A percentile compares a stretch with the other conserved stretches of the same genome.
Evolutionary conservation across 257 asterid genomes (phyloP).

Genomic region (Jasminum sambac): DNA sequence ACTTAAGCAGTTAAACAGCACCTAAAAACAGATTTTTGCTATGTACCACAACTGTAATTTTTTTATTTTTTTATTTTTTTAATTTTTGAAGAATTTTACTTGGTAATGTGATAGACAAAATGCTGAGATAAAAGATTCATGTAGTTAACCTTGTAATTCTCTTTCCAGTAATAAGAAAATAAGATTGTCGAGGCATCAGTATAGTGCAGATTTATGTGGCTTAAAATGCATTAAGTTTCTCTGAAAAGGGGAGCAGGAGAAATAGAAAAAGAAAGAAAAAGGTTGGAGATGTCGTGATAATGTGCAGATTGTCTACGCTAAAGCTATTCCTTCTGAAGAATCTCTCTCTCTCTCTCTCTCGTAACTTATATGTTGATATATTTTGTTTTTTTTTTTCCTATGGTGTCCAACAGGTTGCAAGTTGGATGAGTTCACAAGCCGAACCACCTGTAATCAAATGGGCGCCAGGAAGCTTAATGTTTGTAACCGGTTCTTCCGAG

Average conservation of each 20-base stretch:
- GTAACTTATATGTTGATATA: not conserved
- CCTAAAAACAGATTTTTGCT: not conserved
- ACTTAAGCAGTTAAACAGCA: not conserved
- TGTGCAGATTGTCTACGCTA: not conserved
- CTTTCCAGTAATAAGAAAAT: not conserved
- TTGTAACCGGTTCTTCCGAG: constrained; percentile 94
- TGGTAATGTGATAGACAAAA: not conserved
- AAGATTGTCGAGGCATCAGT: not conserved
- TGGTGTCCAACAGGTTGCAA: constrained; percentile 60
- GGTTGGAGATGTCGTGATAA: not conserved
- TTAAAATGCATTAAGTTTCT: not conserved
- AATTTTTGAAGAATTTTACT: not conserved
- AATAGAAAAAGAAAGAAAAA: no score
- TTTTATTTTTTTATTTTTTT: no score
- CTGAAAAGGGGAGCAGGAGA: no score
- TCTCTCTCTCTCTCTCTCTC: not conserved
- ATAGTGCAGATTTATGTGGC: not conserved
- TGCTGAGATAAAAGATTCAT: not conserved
- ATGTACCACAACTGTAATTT: not conserved
- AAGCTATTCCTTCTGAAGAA: not conserved
- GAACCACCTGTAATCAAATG: constrained; percentile 91
- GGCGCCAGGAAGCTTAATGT: constrained; percentile 96
- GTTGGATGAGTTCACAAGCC: constrained; percentile 91
- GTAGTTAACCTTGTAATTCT: constrained; percentile 1
- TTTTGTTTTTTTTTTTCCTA: constrained; percentile 3